These are phyloP conservation scores for Aristolochia fimbriata DNA, from an alignment of 164 flowering plant genomes.

Conservation along the genomic window DNA sequence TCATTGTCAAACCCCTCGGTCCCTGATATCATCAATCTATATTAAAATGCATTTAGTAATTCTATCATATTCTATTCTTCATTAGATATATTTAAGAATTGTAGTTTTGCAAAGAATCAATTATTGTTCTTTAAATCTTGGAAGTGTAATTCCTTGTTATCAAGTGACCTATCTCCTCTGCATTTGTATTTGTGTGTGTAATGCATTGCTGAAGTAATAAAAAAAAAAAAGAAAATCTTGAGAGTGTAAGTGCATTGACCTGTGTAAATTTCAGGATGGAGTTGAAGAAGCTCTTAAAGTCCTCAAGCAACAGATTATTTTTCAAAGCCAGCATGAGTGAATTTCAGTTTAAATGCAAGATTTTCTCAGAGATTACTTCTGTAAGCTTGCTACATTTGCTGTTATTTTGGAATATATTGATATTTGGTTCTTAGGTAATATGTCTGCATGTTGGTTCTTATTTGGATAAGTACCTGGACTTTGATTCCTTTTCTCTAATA, in stretches of 20 bases:
- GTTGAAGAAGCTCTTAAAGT: conserved; percentile 48
- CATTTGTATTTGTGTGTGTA: too few relatives aligned
- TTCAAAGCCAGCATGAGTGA: conserved; percentile 1
- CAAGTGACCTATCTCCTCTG: too few relatives aligned
- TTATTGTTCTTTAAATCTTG: neutral
- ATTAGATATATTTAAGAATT: neutral
- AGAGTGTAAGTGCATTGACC: neutral
- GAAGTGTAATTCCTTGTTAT: too few relatives aligned
- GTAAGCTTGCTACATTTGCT: too few relatives aligned
- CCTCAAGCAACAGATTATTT: conserved; percentile 40
- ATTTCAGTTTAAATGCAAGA: neutral
- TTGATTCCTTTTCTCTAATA: too few relatives aligned
- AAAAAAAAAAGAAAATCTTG: too few relatives aligned
- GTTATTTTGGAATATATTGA: too few relatives aligned
- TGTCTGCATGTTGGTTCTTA: too few relatives aligned
- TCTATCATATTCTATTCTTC: neutral
- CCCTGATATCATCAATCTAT: neutral
- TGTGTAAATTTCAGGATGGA: conserved; percentile 43
- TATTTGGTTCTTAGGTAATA: too few relatives aligned
- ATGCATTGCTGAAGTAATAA: too few relatives aligned
- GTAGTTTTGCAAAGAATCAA: neutral
- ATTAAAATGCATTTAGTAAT: neutral
- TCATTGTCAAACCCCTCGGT: neutral
- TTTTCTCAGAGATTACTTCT: too few relatives aligned
- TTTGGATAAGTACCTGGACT: too few relatives aligned